Conservation (phyloP, 129 eudicot genomes). For the Centaurea solstitialis region DNA sequence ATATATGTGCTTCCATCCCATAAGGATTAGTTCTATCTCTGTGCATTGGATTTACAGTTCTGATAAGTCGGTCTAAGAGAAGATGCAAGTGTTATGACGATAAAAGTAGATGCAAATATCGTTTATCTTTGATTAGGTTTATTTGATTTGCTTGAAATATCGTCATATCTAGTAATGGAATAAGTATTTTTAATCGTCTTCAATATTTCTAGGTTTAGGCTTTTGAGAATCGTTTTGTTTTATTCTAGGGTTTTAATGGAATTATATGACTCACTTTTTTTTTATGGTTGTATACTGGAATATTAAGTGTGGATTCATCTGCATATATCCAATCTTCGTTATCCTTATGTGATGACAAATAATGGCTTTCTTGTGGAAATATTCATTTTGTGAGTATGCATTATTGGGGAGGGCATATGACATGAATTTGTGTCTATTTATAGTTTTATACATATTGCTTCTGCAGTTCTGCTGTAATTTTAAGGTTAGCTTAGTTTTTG, state of each 20-base stretch:
- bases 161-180: background rate
- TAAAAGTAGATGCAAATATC: background rate
- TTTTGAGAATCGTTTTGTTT: background rate
- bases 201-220: constrained; percentile 1
- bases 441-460: too few species aligned
- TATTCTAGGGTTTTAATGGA: constrained; percentile 1
- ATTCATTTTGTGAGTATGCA: too few species aligned
- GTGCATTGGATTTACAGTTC: background rate
- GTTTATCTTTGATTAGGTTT: background rate
- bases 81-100: background rate
- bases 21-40: background rate
- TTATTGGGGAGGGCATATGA: too few species aligned
- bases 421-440: too few species aligned
- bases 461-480: too few species aligned
- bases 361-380: too few species aligned
- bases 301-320: background rate
- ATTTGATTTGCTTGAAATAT: background rate
- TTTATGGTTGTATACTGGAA: background rate
- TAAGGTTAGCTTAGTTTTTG: too few species aligned
- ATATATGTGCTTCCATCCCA: background rate
- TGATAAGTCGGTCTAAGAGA: background rate
- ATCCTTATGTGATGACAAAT: too few species aligned
- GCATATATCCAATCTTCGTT: too few species aligned
- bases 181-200: background rate
- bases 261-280: background rate